A percentile compares a stretch with the other conserved stretches of the same genome.
Evolutionary conservation across 805 yeast genomes (phyloP).

Genomic region (Priceomyces medius): DNA sequence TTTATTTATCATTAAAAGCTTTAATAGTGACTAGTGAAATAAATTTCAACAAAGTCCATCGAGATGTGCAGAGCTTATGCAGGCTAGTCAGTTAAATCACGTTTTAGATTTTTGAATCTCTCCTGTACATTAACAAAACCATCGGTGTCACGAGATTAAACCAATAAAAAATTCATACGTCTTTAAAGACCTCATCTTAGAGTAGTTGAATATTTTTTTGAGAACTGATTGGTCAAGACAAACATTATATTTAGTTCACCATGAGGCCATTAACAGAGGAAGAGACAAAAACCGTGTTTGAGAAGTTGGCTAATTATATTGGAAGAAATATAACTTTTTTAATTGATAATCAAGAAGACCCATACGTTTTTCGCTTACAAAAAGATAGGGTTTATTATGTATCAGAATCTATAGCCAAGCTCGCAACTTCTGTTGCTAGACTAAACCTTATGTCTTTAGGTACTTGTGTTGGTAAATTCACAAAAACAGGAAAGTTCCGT

Average conservation of each 20-base stretch:
- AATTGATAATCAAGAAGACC: slow-evolving; percentile 81
- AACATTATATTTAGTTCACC: too few relatives aligned
- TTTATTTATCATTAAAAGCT: background rate
- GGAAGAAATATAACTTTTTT: slow-evolving; percentile 92
- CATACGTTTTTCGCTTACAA: slow-evolving; percentile 93
- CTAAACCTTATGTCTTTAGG: slow-evolving; percentile 90
- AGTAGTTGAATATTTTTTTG: too few relatives aligned
- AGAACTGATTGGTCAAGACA: too few relatives aligned
- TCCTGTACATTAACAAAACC: background rate
- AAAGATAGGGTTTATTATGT: slow-evolving; percentile 96
- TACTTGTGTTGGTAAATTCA: slow-evolving; percentile 91
- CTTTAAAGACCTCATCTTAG: background rate
- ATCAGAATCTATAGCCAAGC: slow-evolving; percentile 73
- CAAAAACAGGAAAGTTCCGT: slow-evolving; percentile 95
- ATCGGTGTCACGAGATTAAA: slow-evolving; percentile 1
- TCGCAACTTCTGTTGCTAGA: slow-evolving; percentile 90
- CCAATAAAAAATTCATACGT: background rate
- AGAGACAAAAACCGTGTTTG: slow-evolving; percentile 94
- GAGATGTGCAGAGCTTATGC: too few relatives aligned
- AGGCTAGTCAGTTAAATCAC: too few relatives aligned
- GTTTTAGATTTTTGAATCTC: too few relatives aligned
- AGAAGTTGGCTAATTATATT: slow-evolving; percentile 91
- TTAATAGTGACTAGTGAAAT: background rate
- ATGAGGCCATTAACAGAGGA: slow-evolving; percentile 97
- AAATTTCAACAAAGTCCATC: too few relatives aligned